phyloP scores from a whole-genome alignment of 1,139 yeast species.

The Entelexis paramagnoliae region DNA sequence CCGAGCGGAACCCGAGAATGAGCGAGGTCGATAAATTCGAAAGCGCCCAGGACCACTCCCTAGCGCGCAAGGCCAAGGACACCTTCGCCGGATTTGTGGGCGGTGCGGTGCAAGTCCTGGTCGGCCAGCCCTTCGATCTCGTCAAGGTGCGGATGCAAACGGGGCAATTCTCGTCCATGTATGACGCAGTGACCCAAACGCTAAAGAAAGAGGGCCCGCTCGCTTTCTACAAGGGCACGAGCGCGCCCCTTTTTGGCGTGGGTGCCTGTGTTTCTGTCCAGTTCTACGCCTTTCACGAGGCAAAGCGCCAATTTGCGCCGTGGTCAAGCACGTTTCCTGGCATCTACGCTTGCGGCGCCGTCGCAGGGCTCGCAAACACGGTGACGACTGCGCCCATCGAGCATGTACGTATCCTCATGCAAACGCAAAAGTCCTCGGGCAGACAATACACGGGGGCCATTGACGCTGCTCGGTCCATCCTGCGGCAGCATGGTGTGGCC shows the following conservation, averaged over 20 bases:
- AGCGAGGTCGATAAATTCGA: constrained; percentile 9
- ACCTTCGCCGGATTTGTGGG: constrained; percentile 42
- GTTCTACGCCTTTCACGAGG: constrained; percentile 69
- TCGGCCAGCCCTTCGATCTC: constrained; percentile 66
- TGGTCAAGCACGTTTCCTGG: constrained; percentile 23
- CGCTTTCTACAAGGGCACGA: constrained; percentile 52
- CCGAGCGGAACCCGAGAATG: background rate
- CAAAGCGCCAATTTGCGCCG: constrained; percentile 46
- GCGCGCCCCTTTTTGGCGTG: constrained; percentile 43
- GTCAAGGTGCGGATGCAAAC: constrained; percentile 60
- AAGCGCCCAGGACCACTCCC: constrained; percentile 16
- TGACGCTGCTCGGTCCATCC: constrained; percentile 44
- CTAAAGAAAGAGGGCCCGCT: constrained; percentile 48
- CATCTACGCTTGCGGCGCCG: constrained; percentile 61
- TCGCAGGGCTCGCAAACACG: constrained; percentile 67
- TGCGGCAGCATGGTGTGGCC: constrained; percentile 39
- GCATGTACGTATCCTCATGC: constrained; percentile 61
- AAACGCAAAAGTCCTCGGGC: constrained; percentile 39
- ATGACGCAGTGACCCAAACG: constrained; percentile 47
- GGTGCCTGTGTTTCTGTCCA: constrained; percentile 68
- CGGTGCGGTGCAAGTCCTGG: constrained; percentile 59
- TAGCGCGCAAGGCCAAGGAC: constrained; percentile 51
- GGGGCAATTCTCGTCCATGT: constrained; percentile 39
- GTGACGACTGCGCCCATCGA: constrained; percentile 68
- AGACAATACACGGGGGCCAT: constrained; percentile 37